phyloP scores from a whole-genome alignment of 164 flowering plant species.

The Piper longum region DNA sequence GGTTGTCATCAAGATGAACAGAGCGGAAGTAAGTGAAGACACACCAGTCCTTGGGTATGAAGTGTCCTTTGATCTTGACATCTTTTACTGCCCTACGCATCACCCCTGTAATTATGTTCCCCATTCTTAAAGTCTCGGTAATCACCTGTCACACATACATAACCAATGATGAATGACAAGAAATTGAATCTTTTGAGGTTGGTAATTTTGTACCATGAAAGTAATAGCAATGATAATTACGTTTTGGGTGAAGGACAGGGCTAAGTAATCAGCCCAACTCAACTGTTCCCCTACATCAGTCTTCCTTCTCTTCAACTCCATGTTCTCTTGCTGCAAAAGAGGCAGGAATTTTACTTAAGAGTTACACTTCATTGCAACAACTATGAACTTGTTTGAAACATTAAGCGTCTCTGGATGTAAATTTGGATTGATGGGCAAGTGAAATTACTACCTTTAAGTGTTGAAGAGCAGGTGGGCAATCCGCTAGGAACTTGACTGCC shows the following conservation, averaged over 20 bases:
- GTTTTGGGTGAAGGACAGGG: constrained; percentile 65
- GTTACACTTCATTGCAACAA: neutral
- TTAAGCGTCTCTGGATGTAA: neutral
- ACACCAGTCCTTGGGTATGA: constrained; percentile 86
- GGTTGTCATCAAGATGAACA: constrained; percentile 69
- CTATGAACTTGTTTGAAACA: neutral
- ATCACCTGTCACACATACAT: constrained; percentile 46
- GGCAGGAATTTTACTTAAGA: neutral
- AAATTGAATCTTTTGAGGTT: no score
- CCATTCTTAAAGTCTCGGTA: constrained; percentile 82
- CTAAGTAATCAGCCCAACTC: constrained; percentile 57
- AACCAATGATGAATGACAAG: no score
- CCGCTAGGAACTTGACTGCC: constrained; percentile 75
- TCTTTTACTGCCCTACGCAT: constrained; percentile 85
- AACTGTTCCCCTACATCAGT: constrained; percentile 31
- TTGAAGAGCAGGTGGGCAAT: constrained; percentile 63
- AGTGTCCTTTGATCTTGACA: constrained; percentile 63
- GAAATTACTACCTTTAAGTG: constrained; percentile 44
- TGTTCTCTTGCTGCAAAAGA: constrained; percentile 62
- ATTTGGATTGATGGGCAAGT: neutral
- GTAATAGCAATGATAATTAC: constrained; percentile 25
- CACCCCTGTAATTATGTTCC: constrained; percentile 81
- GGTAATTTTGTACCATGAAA: neutral
- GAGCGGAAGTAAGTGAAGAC: constrained; percentile 72
- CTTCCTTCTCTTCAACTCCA: constrained; percentile 46